These are phyloP conservation scores for Olyra latifolia DNA, from an alignment of 176 grass and related monocot species.

Conservation along the genomic window DNA sequence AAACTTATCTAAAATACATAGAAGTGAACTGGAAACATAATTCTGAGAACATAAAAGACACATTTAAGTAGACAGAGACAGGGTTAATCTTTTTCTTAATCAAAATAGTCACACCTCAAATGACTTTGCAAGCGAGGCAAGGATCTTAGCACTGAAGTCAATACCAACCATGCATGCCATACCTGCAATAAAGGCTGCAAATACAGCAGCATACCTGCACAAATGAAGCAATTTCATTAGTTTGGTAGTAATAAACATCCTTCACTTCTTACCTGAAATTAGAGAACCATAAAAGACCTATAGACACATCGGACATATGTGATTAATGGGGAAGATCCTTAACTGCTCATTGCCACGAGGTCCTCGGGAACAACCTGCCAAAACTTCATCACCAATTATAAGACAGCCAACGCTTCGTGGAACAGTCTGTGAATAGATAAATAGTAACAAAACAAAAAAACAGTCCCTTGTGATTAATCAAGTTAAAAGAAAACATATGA, in stretches of 20 bases:
- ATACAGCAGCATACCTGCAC: slow-evolving; percentile 79
- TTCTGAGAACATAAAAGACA: neutral
- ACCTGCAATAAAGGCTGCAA: slow-evolving; percentile 89
- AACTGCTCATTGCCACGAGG: slow-evolving; percentile 87
- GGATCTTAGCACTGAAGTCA: slow-evolving; percentile 86
- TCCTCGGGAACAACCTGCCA: slow-evolving; percentile 71
- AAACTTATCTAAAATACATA: slow-evolving; percentile 1
- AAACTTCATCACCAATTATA: slow-evolving; percentile 70
- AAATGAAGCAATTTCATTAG: slow-evolving; percentile 27
- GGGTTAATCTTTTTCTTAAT: slow-evolving; percentile 5
- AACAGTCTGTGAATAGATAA: slow-evolving; percentile 55
- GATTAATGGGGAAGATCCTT: slow-evolving; percentile 28
- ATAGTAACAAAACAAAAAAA: slow-evolving; percentile 19
- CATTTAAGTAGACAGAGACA: neutral
- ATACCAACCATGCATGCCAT: slow-evolving; percentile 92
- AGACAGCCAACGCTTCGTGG: slow-evolving; percentile 65
- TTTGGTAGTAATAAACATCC: slow-evolving; percentile 14
- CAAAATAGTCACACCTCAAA: slow-evolving; percentile 67
- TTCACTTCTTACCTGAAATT: neutral
- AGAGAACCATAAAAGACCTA: neutral
- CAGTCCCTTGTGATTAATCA: slow-evolving; percentile 8
- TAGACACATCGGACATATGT: slow-evolving; percentile 1
- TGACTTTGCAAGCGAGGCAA: slow-evolving; percentile 67
- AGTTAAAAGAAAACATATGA: neutral
- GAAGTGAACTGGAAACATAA: neutral